Percentiles rank a stretch among this genome's conserved stretches.
These are phyloP conservation scores for Ceratocystis papillata DNA, from an alignment of 2,329 filamentous ascomycete genomes.

Conservation along the genomic window DNA sequence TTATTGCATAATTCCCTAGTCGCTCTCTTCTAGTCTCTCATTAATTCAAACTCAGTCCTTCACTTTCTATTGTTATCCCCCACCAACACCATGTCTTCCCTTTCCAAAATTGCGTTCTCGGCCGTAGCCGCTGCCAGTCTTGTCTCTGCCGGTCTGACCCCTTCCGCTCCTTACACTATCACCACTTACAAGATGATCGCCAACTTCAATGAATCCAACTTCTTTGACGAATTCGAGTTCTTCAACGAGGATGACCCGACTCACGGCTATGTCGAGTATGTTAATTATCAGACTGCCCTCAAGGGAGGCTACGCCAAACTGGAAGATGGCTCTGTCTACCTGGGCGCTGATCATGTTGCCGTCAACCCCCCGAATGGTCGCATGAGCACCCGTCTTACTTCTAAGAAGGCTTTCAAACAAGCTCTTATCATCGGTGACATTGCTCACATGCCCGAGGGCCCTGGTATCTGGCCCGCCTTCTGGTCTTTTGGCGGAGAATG, in stretches of 20 bases:
- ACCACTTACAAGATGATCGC: constrained; percentile 38
- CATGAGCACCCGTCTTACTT: constrained; percentile 37
- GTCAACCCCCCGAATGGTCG: constrained; percentile 49
- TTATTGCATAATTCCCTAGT: neutral
- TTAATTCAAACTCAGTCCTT: neutral
- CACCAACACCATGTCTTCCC: constrained; percentile 1
- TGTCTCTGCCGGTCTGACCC: constrained; percentile 3
- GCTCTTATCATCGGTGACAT: too few species aligned
- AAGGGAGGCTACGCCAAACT: constrained; percentile 48
- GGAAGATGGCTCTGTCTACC: constrained; percentile 47
- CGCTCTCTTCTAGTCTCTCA: neutral
- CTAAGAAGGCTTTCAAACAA: too few species aligned
- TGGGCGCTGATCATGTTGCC: constrained; percentile 58
- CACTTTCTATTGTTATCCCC: neutral
- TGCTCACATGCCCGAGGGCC: too few species aligned
- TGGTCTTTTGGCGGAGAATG: too few species aligned
- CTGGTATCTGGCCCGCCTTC: too few species aligned
- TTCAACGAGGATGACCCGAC: constrained; percentile 56
- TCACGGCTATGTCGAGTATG: constrained; percentile 61
- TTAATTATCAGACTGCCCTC: constrained; percentile 46
- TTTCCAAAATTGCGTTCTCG: constrained; percentile 17
- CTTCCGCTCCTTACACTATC: neutral
- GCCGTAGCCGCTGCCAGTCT: constrained; percentile 15
- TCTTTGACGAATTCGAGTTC: constrained; percentile 47
- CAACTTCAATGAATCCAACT: constrained; percentile 43